Evolutionary conservation across 1,284 basidiomycete genomes (phyloP).

Genomic region (Cryptococcus sp.): DNA sequence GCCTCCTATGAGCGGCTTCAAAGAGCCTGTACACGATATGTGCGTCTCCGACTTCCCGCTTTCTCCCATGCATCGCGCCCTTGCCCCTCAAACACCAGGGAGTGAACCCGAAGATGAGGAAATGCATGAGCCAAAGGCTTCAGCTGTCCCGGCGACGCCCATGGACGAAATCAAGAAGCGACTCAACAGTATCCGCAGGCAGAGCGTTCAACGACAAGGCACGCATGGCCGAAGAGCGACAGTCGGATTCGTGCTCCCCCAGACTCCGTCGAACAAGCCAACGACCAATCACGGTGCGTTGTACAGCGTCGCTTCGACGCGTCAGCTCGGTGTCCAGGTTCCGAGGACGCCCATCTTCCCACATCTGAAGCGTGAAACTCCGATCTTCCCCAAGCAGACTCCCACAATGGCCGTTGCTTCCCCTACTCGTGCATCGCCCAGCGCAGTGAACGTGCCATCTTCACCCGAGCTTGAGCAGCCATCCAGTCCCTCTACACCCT

Average conservation of each 20-base stretch:
- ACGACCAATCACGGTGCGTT: constrained; percentile 7
- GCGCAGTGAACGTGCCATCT: neutral
- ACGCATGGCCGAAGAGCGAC: constrained; percentile 31
- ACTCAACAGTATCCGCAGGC: constrained; percentile 28
- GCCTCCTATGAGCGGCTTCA: constrained; percentile 36
- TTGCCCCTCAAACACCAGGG: constrained; percentile 16
- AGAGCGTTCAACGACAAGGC: constrained; percentile 20
- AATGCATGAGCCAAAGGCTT: neutral
- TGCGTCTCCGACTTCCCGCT: constrained; percentile 15
- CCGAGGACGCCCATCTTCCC: constrained; percentile 24
- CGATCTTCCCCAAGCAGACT: neutral
- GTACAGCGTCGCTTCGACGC: constrained; percentile 18
- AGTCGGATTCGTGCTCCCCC: constrained; percentile 36
- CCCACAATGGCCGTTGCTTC: neutral
- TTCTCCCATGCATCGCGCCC: constrained; percentile 37
- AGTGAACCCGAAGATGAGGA: constrained; percentile 7
- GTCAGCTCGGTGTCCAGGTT: constrained; percentile 1
- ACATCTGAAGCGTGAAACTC: constrained; percentile 5
- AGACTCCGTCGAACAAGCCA: constrained; percentile 28
- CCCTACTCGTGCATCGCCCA: neutral
- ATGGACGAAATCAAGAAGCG: constrained; percentile 38
- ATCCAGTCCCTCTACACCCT: constrained; percentile 17
- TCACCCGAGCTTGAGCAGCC: constrained; percentile 7
- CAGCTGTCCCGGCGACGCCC: constrained; percentile 24
- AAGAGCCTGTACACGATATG: constrained; percentile 25